A percentile compares a stretch with the other conserved stretches of the same genome.
Conservation (phyloP, 306 rosid genomes). For the Senna tora region DNA sequence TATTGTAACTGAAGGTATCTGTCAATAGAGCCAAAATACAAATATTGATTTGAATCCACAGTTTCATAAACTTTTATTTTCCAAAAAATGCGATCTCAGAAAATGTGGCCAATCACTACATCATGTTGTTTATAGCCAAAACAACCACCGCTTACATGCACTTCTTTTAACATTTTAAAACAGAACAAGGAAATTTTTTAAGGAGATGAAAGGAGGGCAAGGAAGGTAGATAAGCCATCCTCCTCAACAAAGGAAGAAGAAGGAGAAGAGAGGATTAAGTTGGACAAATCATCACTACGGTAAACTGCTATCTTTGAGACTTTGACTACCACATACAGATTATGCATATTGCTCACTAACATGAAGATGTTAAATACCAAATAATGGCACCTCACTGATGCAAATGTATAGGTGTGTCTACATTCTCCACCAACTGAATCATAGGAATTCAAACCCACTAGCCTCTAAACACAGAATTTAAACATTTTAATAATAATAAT, state of each 20-base stretch:
- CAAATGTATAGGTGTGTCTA: not conserved
- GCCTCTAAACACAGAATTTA: not conserved
- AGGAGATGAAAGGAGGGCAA: not conserved
- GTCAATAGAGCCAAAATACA: constrained; percentile 34
- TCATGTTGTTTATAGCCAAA: not conserved
- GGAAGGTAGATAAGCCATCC: not conserved
- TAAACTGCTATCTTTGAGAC: not conserved
- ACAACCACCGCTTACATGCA: not conserved
- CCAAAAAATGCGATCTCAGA: not conserved
- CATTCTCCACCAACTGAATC: not conserved
- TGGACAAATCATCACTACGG: not conserved
- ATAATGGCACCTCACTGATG: not conserved
- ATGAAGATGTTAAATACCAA: constrained; percentile 9
- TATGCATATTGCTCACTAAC: not conserved
- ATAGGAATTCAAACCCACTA: not conserved
- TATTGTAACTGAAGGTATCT: constrained; percentile 73
- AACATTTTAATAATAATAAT: not conserved
- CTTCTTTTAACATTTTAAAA: not conserved
- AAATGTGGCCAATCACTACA: not conserved
- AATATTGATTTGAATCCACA: constrained; percentile 14
- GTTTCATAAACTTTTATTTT: constrained; percentile 16
- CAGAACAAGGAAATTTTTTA: not conserved
- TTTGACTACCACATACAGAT: not conserved
- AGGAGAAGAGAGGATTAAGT: not conserved
- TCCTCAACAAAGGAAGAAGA: not conserved